These are phyloP conservation scores for Colletotrichum simmondsii DNA, from an alignment of 2,329 filamentous ascomycete species.

Conservation along the genomic window DNA sequence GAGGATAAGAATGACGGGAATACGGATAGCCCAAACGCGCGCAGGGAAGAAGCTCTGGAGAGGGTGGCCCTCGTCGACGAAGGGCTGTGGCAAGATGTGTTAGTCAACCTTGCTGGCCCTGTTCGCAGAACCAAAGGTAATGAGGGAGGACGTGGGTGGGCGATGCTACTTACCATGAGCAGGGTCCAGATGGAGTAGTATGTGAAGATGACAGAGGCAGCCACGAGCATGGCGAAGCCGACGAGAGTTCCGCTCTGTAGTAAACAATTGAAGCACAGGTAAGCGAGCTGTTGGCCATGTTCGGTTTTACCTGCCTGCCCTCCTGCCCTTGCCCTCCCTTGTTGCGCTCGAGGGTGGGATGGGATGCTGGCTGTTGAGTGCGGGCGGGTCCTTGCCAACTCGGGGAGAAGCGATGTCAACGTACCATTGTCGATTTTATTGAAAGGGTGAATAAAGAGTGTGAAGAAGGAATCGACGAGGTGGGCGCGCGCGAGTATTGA, in stretches of 20 bases:
- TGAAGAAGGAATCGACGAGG: constrained; percentile 5
- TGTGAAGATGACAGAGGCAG: constrained; percentile 70
- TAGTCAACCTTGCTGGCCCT: constrained; percentile 14
- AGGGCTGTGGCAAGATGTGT: constrained; percentile 72
- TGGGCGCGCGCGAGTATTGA: neutral
- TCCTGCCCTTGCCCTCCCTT: constrained; percentile 12
- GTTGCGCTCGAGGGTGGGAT: constrained; percentile 6
- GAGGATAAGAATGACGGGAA: constrained; percentile 95
- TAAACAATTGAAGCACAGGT: neutral
- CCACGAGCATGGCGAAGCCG: constrained; percentile 75
- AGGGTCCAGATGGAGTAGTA: constrained; percentile 99
- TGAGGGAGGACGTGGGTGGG: constrained; percentile 19
- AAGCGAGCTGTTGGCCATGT: neutral
- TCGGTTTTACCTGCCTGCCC: neutral
- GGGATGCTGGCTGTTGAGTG: neutral
- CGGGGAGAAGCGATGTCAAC: constrained; percentile 3
- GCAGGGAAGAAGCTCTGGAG: constrained; percentile 96
- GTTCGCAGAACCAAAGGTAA: constrained; percentile 1
- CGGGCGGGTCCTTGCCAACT: neutral
- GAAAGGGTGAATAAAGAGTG: constrained; percentile 18
- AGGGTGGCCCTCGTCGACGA: constrained; percentile 93
- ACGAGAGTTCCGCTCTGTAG: constrained; percentile 87
- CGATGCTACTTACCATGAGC: constrained; percentile 78
- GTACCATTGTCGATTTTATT: constrained; percentile 43
- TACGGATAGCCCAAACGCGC: constrained; percentile 98